These are phyloP conservation scores for Lunasporangiospora selenospora DNA, from an alignment of 192 early-diverging fungal genomes.

Conservation along the genomic window DNA sequence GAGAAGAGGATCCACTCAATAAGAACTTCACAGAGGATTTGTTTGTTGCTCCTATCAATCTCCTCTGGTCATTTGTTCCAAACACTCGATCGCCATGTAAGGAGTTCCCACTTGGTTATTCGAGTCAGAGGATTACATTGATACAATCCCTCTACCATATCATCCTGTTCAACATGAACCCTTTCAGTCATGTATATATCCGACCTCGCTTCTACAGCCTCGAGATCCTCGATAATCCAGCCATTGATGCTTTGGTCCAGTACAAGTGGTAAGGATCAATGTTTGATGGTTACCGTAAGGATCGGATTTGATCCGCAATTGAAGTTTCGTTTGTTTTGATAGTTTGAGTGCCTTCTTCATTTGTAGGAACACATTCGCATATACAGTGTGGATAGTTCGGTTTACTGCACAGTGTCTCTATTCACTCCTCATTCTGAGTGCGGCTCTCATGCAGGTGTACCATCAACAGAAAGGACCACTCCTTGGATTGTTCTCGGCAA, in stretches of 20 bases:
- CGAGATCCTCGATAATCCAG: constrained; percentile 27
- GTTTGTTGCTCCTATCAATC: too few species aligned
- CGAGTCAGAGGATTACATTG: too few species aligned
- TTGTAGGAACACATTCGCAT: constrained; percentile 13
- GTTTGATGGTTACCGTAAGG: too few species aligned
- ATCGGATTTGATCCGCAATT: neutral
- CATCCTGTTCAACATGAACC: too few species aligned
- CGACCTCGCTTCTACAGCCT: too few species aligned
- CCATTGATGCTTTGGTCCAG: constrained; percentile 23
- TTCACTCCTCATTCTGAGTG: neutral
- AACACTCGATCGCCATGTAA: too few species aligned
- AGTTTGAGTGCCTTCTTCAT: neutral
- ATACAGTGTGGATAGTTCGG: neutral
- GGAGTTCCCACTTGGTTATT: too few species aligned
- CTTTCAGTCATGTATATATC: too few species aligned
- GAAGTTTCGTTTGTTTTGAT: neutral
- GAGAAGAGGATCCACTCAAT: too few species aligned
- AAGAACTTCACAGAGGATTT: too few species aligned
- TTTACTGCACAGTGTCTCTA: neutral
- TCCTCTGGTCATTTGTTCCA: too few species aligned
- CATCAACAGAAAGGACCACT: neutral
- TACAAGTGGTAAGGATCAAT: constrained; percentile 24
- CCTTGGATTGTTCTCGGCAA: neutral
- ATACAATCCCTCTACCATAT: too few species aligned
- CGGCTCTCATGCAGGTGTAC: constrained; percentile 4